Evolutionary conservation across 768 basidiomycete species (phyloP), one percentile per base, ranked within the genome.

Genomic region (Mrakia blollopis): DNA sequence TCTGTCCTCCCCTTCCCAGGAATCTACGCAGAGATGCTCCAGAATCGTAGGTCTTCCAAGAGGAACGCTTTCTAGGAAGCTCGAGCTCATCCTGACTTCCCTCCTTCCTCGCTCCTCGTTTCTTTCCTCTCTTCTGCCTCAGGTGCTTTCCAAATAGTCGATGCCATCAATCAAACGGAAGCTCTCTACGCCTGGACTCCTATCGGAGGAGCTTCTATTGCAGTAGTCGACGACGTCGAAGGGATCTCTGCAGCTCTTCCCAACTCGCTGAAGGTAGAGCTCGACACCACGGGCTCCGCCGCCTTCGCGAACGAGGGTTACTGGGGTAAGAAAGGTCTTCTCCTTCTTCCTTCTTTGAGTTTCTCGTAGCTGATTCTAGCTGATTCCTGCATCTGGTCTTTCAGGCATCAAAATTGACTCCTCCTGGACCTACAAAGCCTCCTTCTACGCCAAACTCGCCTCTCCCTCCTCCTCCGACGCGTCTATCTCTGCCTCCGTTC

Each of bases 21-120:
- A 1, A 81, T 91, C n/a, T 90, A 90, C 69, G 89, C 86, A 3
- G 89, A 90, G 82, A 80, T 90, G n/a, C 85, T 90, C 5, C 89
- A 88, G 81, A 91, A 91, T 79, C 85, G 57, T 57, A 10, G 10
- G 57, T 57, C 23, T 7, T n/a, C 25, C 8, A 13, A 1, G 9
- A 1, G 7, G 3, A n/a, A 10, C 7, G 23, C 57, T 1, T 50
- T 2, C 47, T 14, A n/a, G n/a, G n/a, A n/a, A 57, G 28, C 28
- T 57, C 28, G 39, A 57, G n/a, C 11, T 25, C n/a, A 28, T n/a
- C 9, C 57, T 57, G 57, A 57, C 57, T 25, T 57, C 57, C 7
- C 57, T 50, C 57, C n/a, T 57, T 21, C 57, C 28, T 57, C 57
- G 7, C 57, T 57, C 57, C 18, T 11, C 8, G 11, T 44, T 14